Evolutionary conservation across 768 basidiomycete genomes (phyloP), one percentile per base, ranked within the genome.

Genomic region (Lactarius hatsudake): DNA sequence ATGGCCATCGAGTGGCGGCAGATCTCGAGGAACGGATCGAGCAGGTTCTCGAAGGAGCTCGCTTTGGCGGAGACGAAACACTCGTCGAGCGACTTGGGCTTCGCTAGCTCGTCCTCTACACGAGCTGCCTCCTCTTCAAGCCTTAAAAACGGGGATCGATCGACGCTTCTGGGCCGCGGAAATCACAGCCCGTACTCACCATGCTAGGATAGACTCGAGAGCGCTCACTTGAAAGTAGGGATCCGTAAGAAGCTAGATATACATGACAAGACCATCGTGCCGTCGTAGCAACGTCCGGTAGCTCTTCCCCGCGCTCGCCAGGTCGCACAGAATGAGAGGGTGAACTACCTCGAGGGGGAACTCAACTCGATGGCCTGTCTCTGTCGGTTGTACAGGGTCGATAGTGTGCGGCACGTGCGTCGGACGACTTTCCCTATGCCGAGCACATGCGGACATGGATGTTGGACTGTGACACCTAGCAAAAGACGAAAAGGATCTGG

Each of bases 161-260:
- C 48, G n/a, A 10, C 18, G 8, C 45, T 53, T 7, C 23, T 1
- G 23, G 1, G 5, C 51, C 57, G 45, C 34, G 36, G 30, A n/a
- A 42, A 51, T 51, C 1, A 12, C 1, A 15, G 5, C 5, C 18
- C 40, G 38, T 1, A 76, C 85, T 69, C 70, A 93, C 96, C 96
- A 99, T 0, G 91, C 90, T 10, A 94, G 76, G 34, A 98, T 86
- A 8, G 95, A 87, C 74, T 99, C 96, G 65, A 98, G 77, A 12
- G 95, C n/a, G n/a, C n/a, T n/a, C n/a, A n/a, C n/a, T n/a, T n/a
- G 92, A 82, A 94, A 95, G 77, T 94, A 95, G 1, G 91, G 90
- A 69, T 96, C 93, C 43, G 86, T 86, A 59, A 95, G 77, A 26
- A 95, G 81, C 69, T 83, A 84, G 66, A 93, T 75, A 73, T 94